Percentiles rank a stretch among this genome's conserved stretches.
Evolutionary conservation across 2,329 filamentous ascomycete genomes (phyloP).

Genomic region (Verruconis gallopava): DNA sequence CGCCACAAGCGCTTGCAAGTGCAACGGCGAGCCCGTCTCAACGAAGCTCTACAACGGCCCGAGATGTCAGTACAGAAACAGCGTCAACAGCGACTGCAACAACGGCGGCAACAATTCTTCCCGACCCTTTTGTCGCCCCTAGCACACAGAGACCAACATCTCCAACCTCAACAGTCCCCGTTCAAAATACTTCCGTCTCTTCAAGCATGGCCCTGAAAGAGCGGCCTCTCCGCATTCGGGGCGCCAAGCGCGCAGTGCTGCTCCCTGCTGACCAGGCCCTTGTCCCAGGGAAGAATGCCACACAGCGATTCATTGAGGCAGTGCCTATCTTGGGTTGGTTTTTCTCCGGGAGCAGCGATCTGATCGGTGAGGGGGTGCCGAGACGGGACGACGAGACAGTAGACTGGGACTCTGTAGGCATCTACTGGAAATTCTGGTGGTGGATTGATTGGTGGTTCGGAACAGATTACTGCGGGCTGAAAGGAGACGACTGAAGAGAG

Average conservation of each 20-base stretch:
- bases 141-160: constrained; percentile 20
- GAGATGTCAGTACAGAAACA: constrained; percentile 21
- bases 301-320: constrained; percentile 28
- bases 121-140: constrained; percentile 9
- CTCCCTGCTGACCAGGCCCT: constrained; percentile 33
- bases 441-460: constrained; percentile 35
- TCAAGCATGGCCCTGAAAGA: constrained; percentile 15
- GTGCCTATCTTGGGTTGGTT: constrained; percentile 39
- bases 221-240: constrained; percentile 19
- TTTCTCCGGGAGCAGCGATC: constrained; percentile 34
- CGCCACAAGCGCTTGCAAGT: constrained; percentile 17
- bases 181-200: constrained; percentile 9
- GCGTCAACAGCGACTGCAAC: constrained; percentile 28
- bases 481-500: constrained; percentile 5
- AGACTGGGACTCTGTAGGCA: constrained; percentile 53
- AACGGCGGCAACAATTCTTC: constrained; percentile 5
- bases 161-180: constrained; percentile 11
- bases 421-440: constrained; percentile 49
- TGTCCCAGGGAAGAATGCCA: constrained; percentile 28
- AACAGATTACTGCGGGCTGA: constrained; percentile 4
- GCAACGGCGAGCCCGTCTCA: constrained; percentile 20
- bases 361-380: constrained; percentile 66
- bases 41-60: constrained; percentile 19
- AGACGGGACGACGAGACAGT: constrained; percentile 61
- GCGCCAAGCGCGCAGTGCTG: constrained; percentile 27